Conservation (phyloP, 2,329 filamentous ascomycete species). For the Tolypocladium capitatum region DNA sequence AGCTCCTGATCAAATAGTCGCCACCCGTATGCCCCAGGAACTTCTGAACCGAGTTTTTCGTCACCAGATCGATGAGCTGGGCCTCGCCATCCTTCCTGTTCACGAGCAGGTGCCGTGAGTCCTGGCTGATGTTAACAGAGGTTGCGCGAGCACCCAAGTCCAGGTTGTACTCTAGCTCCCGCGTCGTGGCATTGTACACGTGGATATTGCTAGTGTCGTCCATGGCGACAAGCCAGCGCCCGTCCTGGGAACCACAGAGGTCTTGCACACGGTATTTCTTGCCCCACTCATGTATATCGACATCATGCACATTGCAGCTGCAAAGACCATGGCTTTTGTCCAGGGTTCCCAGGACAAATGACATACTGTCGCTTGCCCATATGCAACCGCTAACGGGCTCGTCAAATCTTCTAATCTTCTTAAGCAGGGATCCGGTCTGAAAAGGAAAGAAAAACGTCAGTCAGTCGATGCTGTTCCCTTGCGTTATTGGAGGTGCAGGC, state of each 20-base stretch:
- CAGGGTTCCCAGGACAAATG: conserved; percentile 68
- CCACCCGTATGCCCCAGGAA: conserved; percentile 67
- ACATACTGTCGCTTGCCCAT: conserved; percentile 70
- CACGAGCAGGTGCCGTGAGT: conserved; percentile 70
- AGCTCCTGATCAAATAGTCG: conserved; percentile 65
- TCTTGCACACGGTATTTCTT: conserved; percentile 69
- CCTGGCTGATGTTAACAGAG: conserved; percentile 67
- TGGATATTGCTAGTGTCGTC: conserved; percentile 58
- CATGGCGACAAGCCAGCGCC: conserved; percentile 66
- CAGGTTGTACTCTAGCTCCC: conserved; percentile 63
- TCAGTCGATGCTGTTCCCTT: too few relatives aligned
- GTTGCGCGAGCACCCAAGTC: conserved; percentile 53
- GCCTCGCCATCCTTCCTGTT: conserved; percentile 69
- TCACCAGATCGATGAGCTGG: conserved; percentile 64
- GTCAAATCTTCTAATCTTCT: conserved; percentile 55
- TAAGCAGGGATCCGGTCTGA: conserved; percentile 50
- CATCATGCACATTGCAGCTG: conserved; percentile 55
- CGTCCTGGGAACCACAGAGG: conserved; percentile 69
- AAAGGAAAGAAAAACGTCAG: not conserved
- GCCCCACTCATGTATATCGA: conserved; percentile 52
- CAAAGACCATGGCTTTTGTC: conserved; percentile 54
- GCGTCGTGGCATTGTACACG: conserved; percentile 68
- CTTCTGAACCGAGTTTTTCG: conserved; percentile 55
- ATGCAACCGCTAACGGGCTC: conserved; percentile 79
- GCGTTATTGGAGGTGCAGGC: not conserved